Percentiles rank a stretch among this genome's conserved stretches.
phyloP scores from a whole-genome alignment of 352 stramenopile genomes.

The Achlya hypogyna region DNA sequence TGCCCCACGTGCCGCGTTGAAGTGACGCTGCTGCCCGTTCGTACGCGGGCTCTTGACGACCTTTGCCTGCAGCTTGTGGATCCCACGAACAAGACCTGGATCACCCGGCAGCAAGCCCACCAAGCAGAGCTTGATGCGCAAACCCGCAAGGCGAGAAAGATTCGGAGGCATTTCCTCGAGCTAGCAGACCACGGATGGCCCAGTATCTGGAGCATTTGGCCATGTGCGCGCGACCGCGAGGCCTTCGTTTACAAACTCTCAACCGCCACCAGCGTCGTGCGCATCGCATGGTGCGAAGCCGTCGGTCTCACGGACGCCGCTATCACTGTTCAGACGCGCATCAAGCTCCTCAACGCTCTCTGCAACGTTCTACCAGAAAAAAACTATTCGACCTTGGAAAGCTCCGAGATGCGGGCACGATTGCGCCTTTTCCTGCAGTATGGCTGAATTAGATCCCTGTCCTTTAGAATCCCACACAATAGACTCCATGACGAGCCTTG shows the following conservation, averaged over 20 bases:
- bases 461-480: not conserved
- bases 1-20: constrained; percentile 64
- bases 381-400: not conserved
- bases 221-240: constrained; percentile 44
- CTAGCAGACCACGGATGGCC: constrained; percentile 15
- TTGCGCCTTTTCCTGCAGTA: constrained; percentile 20
- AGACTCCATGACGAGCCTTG: not conserved
- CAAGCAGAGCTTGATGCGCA: constrained; percentile 3
- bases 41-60: constrained; percentile 74
- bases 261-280: constrained; percentile 42
- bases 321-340: constrained; percentile 27
- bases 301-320: constrained; percentile 53
- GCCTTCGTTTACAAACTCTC: constrained; percentile 34
- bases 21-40: constrained; percentile 59
- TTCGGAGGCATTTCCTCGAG: not conserved
- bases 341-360: constrained; percentile 7
- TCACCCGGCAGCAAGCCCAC: constrained; percentile 26
- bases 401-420: not conserved
- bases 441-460: not conserved
- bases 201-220: constrained; percentile 29
- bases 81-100: constrained; percentile 39
- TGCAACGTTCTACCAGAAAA: not conserved
- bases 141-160: constrained; percentile 14
- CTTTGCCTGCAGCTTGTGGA: constrained; percentile 58
- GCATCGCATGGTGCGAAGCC: constrained; percentile 44